phyloP scores from a whole-genome alignment of 2,329 filamentous ascomycete species.

The Fusarium ramigenum region DNA sequence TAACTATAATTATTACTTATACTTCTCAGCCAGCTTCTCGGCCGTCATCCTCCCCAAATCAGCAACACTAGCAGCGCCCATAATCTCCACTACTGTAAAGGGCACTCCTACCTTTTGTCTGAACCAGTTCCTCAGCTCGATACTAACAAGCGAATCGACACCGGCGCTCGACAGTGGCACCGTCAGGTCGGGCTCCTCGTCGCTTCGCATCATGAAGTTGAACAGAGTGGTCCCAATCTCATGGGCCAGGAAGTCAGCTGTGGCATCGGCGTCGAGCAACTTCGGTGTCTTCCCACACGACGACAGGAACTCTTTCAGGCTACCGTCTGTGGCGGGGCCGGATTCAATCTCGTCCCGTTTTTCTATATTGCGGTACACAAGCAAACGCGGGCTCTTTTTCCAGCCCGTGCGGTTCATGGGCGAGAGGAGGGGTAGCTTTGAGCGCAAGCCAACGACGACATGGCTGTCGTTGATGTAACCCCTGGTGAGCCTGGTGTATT shows the following conservation, averaged over 20 bases:
- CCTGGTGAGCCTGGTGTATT: constrained; percentile 1
- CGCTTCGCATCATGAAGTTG: constrained; percentile 1
- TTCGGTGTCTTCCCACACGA: neutral
- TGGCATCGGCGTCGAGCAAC: neutral
- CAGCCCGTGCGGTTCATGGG: constrained; percentile 1
- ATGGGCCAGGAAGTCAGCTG: constrained; percentile 4
- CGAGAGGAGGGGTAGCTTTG: constrained; percentile 5
- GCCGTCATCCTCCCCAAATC: neutral
- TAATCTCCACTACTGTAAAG: neutral
- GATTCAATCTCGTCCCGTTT: neutral
- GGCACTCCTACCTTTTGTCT: neutral
- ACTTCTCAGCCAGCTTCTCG: neutral
- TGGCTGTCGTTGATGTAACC: neutral
- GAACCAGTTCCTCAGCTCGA: constrained; percentile 5
- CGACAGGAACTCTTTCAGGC: constrained; percentile 3
- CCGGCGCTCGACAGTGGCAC: neutral
- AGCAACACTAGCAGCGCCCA: neutral
- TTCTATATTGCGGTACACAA: constrained; percentile 6
- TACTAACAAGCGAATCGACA: constrained; percentile 1
- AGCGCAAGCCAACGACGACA: neutral
- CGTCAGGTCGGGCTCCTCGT: neutral
- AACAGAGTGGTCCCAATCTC: constrained; percentile 1
- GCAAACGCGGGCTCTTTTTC: constrained; percentile 1
- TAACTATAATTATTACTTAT: too few relatives aligned
- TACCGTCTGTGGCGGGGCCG: neutral